Evolutionary conservation across 2,329 filamentous ascomycete genomes (phyloP).

Genomic region (Talaromyces sp.): DNA sequence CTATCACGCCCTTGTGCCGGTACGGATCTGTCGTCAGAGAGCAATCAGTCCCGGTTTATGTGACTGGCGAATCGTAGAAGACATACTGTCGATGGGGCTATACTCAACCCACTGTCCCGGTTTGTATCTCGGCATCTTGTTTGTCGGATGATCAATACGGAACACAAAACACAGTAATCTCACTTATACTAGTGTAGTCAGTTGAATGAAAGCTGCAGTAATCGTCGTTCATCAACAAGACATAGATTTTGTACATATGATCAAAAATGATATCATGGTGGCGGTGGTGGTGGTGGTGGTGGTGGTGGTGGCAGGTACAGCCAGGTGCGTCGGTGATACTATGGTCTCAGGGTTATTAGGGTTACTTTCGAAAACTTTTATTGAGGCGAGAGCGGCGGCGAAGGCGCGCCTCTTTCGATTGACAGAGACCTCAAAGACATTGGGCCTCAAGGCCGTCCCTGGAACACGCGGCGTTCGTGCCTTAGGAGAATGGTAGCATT

Average conservation of each 20-base stretch:
- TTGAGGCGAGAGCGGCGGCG: too few species aligned
- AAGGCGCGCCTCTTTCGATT: too few species aligned
- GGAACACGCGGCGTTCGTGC: too few species aligned
- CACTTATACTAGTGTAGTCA: not conserved
- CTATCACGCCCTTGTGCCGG: slow-evolving; percentile 15
- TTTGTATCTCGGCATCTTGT: slow-evolving; percentile 14
- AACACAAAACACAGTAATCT: not conserved
- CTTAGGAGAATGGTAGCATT: too few species aligned
- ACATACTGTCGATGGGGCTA: slow-evolving; percentile 16
- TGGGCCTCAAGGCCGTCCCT: too few species aligned
- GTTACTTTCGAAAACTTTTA: too few species aligned
- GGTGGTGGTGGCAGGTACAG: slow-evolving; percentile 4
- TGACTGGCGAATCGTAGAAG: not conserved
- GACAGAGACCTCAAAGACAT: too few species aligned
- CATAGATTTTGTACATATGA: not conserved
- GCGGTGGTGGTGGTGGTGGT: not conserved
- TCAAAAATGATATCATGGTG: slow-evolving; percentile 11
- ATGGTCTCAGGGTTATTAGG: not conserved
- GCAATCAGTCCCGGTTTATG: not conserved
- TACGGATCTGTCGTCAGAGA: slow-evolving; percentile 9
- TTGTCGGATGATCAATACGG: not conserved
- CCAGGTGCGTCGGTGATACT: too few species aligned
- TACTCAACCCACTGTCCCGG: slow-evolving; percentile 19
- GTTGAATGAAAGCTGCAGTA: not conserved
- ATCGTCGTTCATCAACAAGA: not conserved